Conservation (phyloP, 169 alveolate species). For the Plasmodium berghei region DNA sequence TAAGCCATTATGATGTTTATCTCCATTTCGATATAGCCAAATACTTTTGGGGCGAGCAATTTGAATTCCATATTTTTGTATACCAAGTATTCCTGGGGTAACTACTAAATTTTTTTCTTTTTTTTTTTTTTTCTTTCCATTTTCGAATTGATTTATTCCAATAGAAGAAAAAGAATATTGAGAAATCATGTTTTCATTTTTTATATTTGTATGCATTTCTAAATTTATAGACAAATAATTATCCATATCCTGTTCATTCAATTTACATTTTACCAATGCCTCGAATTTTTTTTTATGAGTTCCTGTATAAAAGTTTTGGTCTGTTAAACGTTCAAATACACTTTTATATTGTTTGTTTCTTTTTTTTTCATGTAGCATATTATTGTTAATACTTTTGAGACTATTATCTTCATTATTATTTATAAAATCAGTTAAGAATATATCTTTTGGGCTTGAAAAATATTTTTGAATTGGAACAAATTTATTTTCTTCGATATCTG, state of each 20-base stretch:
- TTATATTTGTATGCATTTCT: no score
- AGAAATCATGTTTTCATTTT: no score
- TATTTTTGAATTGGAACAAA: not conserved
- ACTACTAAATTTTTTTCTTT: conserved; percentile 71
- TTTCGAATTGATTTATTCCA: conserved; percentile 79
- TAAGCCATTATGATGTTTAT: conserved; percentile 90
- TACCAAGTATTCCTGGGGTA: conserved; percentile 86
- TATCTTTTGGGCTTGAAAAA: not conserved
- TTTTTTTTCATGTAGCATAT: not conserved
- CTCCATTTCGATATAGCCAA: conserved; percentile 93
- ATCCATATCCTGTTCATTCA: conserved; percentile 89
- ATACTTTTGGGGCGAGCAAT: conserved; percentile 88
- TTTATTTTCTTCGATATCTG: not conserved
- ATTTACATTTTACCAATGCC: conserved; percentile 89
- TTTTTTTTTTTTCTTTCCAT: conserved; percentile 84
- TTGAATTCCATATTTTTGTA: conserved; percentile 89
- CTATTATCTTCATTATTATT: not conserved
- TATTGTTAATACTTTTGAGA: not conserved
- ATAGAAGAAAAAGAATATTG: no score
- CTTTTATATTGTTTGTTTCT: not conserved
- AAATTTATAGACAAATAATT: conserved; percentile 22
- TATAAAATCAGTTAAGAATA: not conserved
- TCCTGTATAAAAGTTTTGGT: conserved; percentile 86
- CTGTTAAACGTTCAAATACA: conserved; percentile 89
- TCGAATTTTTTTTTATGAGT: conserved; percentile 90